Percentiles rank a stretch among this genome's conserved stretches.
Evolutionary conservation across 495 filamentous ascomycete genomes (phyloP).

Genomic region (Penicillium simplicissimum): DNA sequence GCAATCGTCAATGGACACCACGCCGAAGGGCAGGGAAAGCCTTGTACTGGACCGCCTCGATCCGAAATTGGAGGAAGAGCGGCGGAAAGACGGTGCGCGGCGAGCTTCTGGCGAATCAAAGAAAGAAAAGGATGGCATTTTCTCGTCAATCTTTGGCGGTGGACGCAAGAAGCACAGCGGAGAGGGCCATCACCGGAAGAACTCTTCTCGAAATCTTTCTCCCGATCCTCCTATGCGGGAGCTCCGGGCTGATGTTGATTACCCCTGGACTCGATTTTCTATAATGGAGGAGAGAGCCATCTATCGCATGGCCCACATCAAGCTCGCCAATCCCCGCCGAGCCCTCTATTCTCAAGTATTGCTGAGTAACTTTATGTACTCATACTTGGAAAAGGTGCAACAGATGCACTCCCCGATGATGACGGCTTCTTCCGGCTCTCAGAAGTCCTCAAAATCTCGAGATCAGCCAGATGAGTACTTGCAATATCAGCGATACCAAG

Average conservation of each 20-base stretch:
- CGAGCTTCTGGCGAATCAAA: constrained; percentile 73
- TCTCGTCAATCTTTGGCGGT: constrained; percentile 88
- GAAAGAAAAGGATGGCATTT: constrained; percentile 86
- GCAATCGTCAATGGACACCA: constrained; percentile 74
- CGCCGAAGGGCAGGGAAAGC: constrained; percentile 74
- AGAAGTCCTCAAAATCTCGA: constrained; percentile 62
- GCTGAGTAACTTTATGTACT: constrained; percentile 99
- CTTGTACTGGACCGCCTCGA: constrained; percentile 78
- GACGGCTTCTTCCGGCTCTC: constrained; percentile 59
- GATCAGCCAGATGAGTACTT: constrained; percentile 66
- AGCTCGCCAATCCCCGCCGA: constrained; percentile 92
- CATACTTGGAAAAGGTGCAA: constrained; percentile 97
- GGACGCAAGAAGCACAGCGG: constrained; percentile 71
- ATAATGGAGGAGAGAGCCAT: constrained; percentile 97
- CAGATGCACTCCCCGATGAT: constrained; percentile 95
- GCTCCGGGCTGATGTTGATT: constrained; percentile 84
- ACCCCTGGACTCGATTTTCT: constrained; percentile 92
- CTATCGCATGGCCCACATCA: constrained; percentile 98
- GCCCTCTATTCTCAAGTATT: constrained; percentile 93
- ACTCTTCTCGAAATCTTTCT: constrained; percentile 71
- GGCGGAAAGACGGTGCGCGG: constrained; percentile 75
- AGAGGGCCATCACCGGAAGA: constrained; percentile 69
- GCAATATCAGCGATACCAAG: constrained; percentile 66
- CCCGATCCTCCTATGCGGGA: constrained; percentile 73
- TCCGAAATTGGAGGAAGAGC: constrained; percentile 74